These are phyloP conservation scores for Pilatotrama ljubarskyi DNA, from an alignment of 768 basidiomycete species.

Conservation along the genomic window DNA sequence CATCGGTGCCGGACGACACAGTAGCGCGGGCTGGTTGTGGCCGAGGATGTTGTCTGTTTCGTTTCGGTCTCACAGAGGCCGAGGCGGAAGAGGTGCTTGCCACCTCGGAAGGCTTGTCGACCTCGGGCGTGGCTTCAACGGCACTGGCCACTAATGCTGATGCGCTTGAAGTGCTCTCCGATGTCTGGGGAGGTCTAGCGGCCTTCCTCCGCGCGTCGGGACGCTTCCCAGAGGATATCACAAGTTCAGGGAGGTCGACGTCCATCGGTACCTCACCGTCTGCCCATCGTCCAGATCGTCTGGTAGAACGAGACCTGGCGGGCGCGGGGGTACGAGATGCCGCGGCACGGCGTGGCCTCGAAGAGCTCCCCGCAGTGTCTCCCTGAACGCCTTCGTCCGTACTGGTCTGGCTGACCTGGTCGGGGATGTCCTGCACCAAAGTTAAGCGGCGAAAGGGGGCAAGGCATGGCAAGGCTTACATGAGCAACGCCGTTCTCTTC, in stretches of 20 bases:
- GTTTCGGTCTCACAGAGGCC: not conserved
- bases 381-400: not conserved
- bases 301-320: not conserved
- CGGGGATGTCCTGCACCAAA: not conserved
- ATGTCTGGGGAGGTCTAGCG: slow-evolving; percentile 6
- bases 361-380: not conserved
- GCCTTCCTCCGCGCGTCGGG: slow-evolving; percentile 19
- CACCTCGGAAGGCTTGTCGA: not conserved
- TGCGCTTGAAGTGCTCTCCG: not conserved
- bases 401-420: not conserved
- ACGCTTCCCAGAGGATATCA: slow-evolving; percentile 17
- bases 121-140: not conserved
- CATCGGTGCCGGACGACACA: not conserved
- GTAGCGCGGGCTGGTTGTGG: not conserved
- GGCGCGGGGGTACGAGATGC: not conserved
- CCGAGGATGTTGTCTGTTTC: slow-evolving; percentile 9
- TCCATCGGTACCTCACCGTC: slow-evolving; percentile 7
- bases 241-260: slow-evolving; percentile 9
- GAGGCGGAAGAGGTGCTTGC: not conserved
- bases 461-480: not conserved
- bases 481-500: not conserved
- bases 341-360: slow-evolving; percentile 9
- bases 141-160: not conserved
- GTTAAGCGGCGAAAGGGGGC: not conserved
- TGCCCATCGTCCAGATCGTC: not conserved